Percentiles rank a stretch among this genome's conserved stretches.
These are phyloP conservation scores for Garcia nutans DNA, from an alignment of 345 rosid genomes.

Conservation along the genomic window DNA sequence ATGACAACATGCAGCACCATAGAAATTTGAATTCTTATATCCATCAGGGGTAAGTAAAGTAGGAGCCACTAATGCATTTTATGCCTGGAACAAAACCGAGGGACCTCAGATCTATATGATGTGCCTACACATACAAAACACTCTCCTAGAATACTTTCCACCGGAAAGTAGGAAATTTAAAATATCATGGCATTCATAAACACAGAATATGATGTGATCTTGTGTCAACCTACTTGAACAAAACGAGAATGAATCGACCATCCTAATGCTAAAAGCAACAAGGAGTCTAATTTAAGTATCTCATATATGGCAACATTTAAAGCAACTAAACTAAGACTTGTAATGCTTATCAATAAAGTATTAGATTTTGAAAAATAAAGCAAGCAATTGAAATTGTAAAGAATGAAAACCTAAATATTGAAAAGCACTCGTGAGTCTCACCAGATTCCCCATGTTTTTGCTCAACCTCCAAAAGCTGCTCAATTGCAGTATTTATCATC, in stretches of 20 bases:
- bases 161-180: neutral
- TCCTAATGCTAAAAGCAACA: neutral
- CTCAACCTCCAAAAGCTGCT: conserved; percentile 90
- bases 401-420: neutral
- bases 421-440: conserved; percentile 19
- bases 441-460: conserved; percentile 54
- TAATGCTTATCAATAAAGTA: neutral
- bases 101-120: neutral
- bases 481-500: conserved; percentile 80
- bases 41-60: neutral
- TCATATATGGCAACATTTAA: neutral
- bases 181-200: neutral
- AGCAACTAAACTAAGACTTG: neutral
- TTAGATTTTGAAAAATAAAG: neutral
- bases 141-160: neutral
- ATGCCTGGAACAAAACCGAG: neutral
- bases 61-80: neutral
- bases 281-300: neutral
- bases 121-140: neutral
- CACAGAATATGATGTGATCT: neutral
- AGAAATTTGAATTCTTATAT: no score
- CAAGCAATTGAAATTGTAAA: neutral
- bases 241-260: no score
- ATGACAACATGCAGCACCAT: neutral
- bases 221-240: neutral